Base-by-base conservation (phyloP, 768 basidiomycete species). In the Guyanaporus albipodus region DNA sequence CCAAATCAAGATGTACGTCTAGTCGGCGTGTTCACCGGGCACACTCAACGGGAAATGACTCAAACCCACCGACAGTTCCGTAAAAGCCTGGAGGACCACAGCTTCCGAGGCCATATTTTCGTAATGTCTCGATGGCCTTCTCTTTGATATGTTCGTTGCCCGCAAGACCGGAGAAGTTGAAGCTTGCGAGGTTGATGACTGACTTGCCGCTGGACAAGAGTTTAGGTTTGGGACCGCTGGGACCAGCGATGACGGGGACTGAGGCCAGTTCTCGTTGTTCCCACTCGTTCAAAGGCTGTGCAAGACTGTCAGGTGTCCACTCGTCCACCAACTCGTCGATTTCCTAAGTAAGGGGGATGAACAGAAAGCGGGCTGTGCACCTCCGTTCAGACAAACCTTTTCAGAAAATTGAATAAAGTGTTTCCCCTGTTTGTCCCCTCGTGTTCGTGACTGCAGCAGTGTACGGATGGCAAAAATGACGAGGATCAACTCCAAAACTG, bases 71-170 rank as follows among this genome's bases (percentile, higher is more conserved):
- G 36, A 96, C 74, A 2, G 90, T 95, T 12, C 95, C 95, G 64
- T 98, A 98, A 72, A 99, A 99, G 10, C 93, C 92, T 23, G 93
- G 85, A 31, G 96, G 96, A 2, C 95, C 95, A 60, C 96, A 99
- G 52, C 87, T 89, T 8, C 94, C 95, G 2, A 97, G 76, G 21
- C 95, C 96, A 54, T 96, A 97, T 63, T 87, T 85, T 38, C 83
- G 74, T 17, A 98, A 70, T 0, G 85, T 89, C 41, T 90, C 88
- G 4, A 95, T 75, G 4, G 93, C 91, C 14, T 79, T 78, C 43
- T 91, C 79, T 62, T 92, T 94, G 67, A 98, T 83, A 38, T 76
- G 70, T 53, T 96, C 92, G 55, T 91, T 91, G 15, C 87, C 88
- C 19, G 90, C 80, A 7, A 97, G 78, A 23, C 93, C 93, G 7